Conservation (phyloP, 306 rosid species). For the Dalbergia cultrata region DNA sequence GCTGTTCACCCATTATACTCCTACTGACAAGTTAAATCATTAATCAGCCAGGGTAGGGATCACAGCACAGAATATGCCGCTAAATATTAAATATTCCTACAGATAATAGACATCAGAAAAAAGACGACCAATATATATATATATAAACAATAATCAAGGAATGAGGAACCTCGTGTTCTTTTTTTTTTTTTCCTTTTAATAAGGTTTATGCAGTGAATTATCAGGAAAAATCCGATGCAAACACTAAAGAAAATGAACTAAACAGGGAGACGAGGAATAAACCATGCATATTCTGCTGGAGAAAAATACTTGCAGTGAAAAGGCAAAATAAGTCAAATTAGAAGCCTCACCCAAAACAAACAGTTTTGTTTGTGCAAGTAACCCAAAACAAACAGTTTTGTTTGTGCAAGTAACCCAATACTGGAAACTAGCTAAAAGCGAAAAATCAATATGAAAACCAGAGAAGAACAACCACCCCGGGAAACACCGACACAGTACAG, state of each 20-base stretch:
- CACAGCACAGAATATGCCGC: slow-evolving; percentile 26
- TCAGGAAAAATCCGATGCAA: not conserved
- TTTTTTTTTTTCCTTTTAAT: not conserved
- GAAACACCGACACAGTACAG: not conserved
- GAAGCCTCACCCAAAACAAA: slow-evolving; percentile 31
- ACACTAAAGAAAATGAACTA: slow-evolving; percentile 13
- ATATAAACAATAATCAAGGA: not conserved
- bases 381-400: slow-evolving; percentile 18
- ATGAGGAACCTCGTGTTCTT: not conserved
- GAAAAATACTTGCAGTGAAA: not conserved
- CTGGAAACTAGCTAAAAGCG: slow-evolving; percentile 4
- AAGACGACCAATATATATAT: not conserved
- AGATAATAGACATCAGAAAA: not conserved
- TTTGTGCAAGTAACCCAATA: slow-evolving; percentile 15
- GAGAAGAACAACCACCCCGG: slow-evolving; percentile 1
- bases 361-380: slow-evolving; percentile 5
- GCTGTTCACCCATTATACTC: slow-evolving; percentile 68
- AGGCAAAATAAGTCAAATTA: not conserved
- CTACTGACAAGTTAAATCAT: slow-evolving; percentile 22
- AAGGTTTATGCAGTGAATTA: slow-evolving; percentile 5
- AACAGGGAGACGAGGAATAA: slow-evolving; percentile 27
- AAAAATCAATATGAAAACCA: not conserved
- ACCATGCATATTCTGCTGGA: slow-evolving; percentile 11
- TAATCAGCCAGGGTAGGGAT: slow-evolving; percentile 4
- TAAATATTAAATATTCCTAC: not conserved